These are phyloP conservation scores for Gossypium aridum DNA, from an alignment of 441 rosid species.

Conservation along the genomic window DNA sequence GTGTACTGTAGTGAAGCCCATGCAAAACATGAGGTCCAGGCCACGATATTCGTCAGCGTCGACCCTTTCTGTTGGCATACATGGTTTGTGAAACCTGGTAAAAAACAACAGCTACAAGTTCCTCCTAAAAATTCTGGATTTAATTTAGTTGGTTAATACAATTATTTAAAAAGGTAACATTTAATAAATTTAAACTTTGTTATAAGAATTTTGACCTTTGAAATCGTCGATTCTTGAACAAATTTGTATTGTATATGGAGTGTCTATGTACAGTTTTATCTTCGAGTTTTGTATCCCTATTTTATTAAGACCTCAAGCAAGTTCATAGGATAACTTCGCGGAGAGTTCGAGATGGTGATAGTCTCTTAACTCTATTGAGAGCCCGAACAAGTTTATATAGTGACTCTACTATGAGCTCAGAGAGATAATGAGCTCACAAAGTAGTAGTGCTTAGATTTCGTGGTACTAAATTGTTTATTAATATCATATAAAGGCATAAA, in stretches of 20 bases:
- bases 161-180: not conserved
- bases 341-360: too few relatives aligned
- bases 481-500: too few relatives aligned
- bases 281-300: not conserved
- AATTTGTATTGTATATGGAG: too few relatives aligned
- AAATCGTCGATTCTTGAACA: too few relatives aligned
- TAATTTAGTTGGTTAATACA: not conserved
- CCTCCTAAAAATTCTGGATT: not conserved
- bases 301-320: not conserved
- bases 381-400: too few relatives aligned
- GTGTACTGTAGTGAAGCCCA: not conserved
- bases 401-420: too few relatives aligned
- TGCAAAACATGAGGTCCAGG: not conserved
- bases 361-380: not conserved
- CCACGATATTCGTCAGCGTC: not conserved
- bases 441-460: not conserved
- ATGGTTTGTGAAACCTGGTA: not conserved
- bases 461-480: too few relatives aligned
- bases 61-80: not conserved
- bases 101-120: not conserved
- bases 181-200: too few relatives aligned
- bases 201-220: not conserved
- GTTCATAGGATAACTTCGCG: not conserved
- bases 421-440: not conserved
- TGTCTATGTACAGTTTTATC: not conserved